Base-by-base conservation (phyloP, 805 yeast species). In the Suhomyces kilbournensis region DNA sequence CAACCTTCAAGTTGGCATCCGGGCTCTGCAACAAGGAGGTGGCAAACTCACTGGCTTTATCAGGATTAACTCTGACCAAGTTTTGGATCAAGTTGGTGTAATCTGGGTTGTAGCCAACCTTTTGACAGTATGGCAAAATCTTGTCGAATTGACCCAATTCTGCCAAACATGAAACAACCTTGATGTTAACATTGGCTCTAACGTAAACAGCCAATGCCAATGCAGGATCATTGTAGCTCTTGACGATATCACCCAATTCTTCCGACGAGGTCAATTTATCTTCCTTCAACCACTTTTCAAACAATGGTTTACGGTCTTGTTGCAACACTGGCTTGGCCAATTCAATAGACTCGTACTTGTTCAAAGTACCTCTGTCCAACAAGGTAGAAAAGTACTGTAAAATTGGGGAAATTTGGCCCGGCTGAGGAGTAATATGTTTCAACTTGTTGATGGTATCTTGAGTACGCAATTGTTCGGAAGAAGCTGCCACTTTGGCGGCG, bases 401-500 rank as follows among this genome's bases (percentile, higher is more conserved):
- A 60, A 94, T 86, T 50, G 99, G 99, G 47, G 97, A 90, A 43
- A 92, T 88, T 64, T 90, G 90, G 42, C 99, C 98, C 44, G 97
- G 97, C 56, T 90, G 86, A 7, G 97, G 88, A 59, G 92, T 96
- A 53, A 93, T 78, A 65, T 85, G 84, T 75, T 93, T 94, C 75
- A 94, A 84, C 72, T 90, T 90, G 72, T 90, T 86, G 67, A 94
- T 92, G 22, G 98, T 94, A 57, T 89, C 96, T 53, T 90, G 96
- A 45, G 97, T 92, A 77, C 99, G 85, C 72, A 94, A 78, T 64
- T 90, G 90, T 51, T 90, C 90, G 14, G 97, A 89, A 38, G 96
- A 86, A 12, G 98, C 98, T 38, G 99, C 99, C 54, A 93, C 89
- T 74, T 90, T 90, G 47, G 98, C 99, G 50, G 99, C 99, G 62